A percentile compares a stretch with the other conserved stretches of the same genome.
Evolutionary conservation across 1,284 basidiomycete species (phyloP).

Genomic region (Ganoderma lingzhi): DNA sequence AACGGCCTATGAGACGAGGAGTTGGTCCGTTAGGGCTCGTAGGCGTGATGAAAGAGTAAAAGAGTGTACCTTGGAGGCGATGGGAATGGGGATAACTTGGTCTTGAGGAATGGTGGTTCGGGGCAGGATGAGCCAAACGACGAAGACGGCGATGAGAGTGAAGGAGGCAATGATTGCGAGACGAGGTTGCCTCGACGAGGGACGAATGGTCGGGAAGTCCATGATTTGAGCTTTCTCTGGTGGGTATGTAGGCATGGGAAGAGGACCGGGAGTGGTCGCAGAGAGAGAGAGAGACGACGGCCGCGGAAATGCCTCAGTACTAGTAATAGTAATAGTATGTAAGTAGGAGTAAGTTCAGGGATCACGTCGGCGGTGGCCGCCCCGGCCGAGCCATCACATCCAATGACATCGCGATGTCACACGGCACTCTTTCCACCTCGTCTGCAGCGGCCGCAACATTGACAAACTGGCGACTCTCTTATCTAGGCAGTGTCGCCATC

Average conservation of each 20-base stretch:
- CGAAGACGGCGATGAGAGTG: constrained; percentile 31
- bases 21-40: neutral
- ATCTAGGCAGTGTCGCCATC: too few relatives aligned
- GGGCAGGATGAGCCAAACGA: constrained; percentile 33
- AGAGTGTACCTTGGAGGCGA: constrained; percentile 24
- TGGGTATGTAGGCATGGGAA: neutral
- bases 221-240: neutral
- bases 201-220: constrained; percentile 5
- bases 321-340: neutral
- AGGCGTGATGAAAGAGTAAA: neutral
- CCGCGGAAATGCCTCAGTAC: constrained; percentile 20
- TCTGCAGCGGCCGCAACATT: neutral
- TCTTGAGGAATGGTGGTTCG: constrained; percentile 13
- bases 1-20: constrained; percentile 57
- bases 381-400: neutral
- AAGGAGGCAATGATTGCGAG: constrained; percentile 32
- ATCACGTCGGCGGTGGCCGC: neutral
- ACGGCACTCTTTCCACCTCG: neutral
- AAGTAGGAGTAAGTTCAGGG: neutral
- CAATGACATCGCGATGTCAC: too few relatives aligned
- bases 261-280: neutral
- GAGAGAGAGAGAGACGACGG: constrained; percentile 10
- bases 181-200: constrained; percentile 29
- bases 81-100: constrained; percentile 22
- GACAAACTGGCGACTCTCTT: neutral